A percentile compares a stretch with the other conserved stretches of the same genome.
Conservation (phyloP, 2,329 filamentous ascomycete species). For the Fusarium tjaetaba region DNA sequence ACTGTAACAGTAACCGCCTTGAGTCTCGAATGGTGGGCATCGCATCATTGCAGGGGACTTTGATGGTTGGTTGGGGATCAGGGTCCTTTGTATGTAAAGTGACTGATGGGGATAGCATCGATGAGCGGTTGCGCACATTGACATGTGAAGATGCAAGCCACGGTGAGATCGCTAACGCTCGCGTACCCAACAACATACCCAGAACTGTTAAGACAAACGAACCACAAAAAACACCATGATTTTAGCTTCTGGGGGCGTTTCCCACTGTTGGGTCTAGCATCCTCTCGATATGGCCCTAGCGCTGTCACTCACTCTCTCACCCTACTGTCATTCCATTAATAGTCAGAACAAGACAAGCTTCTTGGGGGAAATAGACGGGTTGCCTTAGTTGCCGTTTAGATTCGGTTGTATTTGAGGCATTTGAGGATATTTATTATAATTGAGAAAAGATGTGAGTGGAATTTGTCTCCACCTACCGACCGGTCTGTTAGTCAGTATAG, state of each 20-base stretch:
- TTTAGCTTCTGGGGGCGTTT: slow-evolving; percentile 21
- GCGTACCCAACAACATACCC: slow-evolving; percentile 4
- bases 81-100: slow-evolving; percentile 5
- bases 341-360: background rate
- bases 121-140: background rate
- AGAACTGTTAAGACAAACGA: slow-evolving; percentile 22
- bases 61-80: slow-evolving; percentile 26
- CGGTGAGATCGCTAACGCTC: slow-evolving; percentile 17
- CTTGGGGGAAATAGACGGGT: background rate
- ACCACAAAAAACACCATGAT: slow-evolving; percentile 7
- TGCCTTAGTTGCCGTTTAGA: background rate
- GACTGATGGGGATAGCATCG: background rate
- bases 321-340: slow-evolving; percentile 1
- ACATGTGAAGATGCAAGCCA: slow-evolving; percentile 22
- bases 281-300: background rate
- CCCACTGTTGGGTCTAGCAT: slow-evolving; percentile 19
- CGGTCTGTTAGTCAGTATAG: background rate
- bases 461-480: slow-evolving; percentile 18
- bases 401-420: slow-evolving; percentile 22
- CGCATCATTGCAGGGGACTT: slow-evolving; percentile 14
- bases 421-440: background rate
- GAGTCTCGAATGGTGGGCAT: background rate
- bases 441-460: background rate
- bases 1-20: background rate
- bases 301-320: background rate